Conservation (phyloP, 768 basidiomycete species). For the Crepidotus variabilis region DNA sequence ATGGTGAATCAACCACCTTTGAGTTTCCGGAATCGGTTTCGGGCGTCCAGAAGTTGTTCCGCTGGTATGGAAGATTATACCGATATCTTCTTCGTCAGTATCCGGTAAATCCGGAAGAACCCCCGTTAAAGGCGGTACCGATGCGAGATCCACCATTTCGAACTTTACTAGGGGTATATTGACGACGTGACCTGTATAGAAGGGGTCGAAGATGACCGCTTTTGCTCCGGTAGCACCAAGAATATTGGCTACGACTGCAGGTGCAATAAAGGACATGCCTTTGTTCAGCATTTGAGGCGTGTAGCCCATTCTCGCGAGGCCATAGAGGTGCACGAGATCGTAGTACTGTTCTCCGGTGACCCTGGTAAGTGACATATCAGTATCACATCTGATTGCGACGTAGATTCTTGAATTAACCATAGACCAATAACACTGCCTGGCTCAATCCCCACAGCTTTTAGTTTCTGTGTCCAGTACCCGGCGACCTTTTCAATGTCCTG, state of each 20-base stretch:
- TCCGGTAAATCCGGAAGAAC: conserved; percentile 36
- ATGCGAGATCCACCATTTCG: background rate
- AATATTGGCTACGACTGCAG: conserved; percentile 59
- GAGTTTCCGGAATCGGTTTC: conserved; percentile 58
- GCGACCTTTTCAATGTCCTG: conserved; percentile 54
- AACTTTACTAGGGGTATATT: background rate
- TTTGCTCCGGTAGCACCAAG: conserved; percentile 49
- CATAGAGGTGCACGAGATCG: conserved; percentile 62
- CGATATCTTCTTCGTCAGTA: conserved; percentile 24
- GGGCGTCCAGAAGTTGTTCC: conserved; percentile 66
- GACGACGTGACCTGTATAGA: conserved; percentile 32
- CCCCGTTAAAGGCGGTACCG: background rate
- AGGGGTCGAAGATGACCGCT: conserved; percentile 52
- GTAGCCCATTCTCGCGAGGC: conserved; percentile 62
- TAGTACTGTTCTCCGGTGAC: conserved; percentile 58
- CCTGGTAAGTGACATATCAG: conserved; percentile 30
- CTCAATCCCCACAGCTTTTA: conserved; percentile 36
- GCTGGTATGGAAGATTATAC: conserved; percentile 64
- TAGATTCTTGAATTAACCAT: conserved; percentile 38
- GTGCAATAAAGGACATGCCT: conserved; percentile 49
- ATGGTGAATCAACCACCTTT: conserved; percentile 46
- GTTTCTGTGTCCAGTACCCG: conserved; percentile 45
- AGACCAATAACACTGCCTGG: conserved; percentile 55
- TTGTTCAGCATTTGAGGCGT: conserved; percentile 60
- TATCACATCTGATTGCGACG: background rate